phyloP scores from a whole-genome alignment of 225 moss, liverwort and hornwort species.

The Rhytidiadelphus loreus region DNA sequence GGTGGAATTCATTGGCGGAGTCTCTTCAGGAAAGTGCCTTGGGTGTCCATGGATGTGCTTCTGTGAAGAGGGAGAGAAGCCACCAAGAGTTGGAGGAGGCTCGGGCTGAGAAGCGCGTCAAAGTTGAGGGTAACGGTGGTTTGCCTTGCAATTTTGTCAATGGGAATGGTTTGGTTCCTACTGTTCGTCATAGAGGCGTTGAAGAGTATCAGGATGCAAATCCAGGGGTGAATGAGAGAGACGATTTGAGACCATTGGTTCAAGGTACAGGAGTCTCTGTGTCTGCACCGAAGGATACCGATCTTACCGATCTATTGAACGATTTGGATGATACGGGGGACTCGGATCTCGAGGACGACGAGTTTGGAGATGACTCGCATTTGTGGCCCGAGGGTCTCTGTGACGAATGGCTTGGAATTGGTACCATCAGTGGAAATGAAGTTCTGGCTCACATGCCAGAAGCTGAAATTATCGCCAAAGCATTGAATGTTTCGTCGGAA shows the following conservation, averaged over 20 bases:
- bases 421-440: background rate
- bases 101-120: constrained; percentile 13
- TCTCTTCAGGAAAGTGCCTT: background rate
- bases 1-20: background rate
- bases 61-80: constrained; percentile 14
- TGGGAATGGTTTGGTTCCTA: background rate
- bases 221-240: background rate
- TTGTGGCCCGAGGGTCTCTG: background rate
- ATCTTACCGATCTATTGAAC: constrained; percentile 20
- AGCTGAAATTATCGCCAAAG: background rate
- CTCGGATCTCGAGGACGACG: constrained; percentile 7
- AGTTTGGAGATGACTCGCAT: background rate
- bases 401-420: background rate
- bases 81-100: constrained; percentile 4
- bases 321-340: constrained; percentile 14
- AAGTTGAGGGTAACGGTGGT: background rate
- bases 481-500: background rate
- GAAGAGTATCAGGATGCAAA: background rate
- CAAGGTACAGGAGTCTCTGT: background rate
- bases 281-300: background rate
- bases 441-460: background rate
- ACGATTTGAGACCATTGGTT: background rate
- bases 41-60: background rate
- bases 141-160: background rate
- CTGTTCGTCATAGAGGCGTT: background rate